Percentiles rank a stretch among this genome's conserved stretches.
Conservation (phyloP, 2,329 filamentous ascomycete species). For the Remersonia thermophila region DNA sequence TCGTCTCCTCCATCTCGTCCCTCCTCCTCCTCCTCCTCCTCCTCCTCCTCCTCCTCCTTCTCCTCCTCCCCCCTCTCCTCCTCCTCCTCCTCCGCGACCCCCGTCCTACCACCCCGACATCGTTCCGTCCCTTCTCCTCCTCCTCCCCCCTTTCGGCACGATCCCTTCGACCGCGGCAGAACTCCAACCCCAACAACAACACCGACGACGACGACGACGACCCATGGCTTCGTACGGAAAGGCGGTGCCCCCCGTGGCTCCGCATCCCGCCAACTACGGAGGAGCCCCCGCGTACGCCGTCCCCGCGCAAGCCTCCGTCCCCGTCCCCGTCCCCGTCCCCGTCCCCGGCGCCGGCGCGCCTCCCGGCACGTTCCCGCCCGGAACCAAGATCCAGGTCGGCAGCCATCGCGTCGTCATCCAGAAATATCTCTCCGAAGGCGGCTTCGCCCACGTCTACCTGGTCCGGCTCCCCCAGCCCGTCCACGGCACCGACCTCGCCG, state of each 20-base stretch:
- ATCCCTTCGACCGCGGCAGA: too few relatives aligned
- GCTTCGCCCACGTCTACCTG: slow-evolving; percentile 96
- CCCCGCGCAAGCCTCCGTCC: slow-evolving; percentile 27
- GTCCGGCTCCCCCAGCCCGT: slow-evolving; percentile 71
- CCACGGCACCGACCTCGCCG: slow-evolving; percentile 67
- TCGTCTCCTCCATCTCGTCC: neutral
- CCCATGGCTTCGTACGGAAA: slow-evolving; percentile 33
- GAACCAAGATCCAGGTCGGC: slow-evolving; percentile 94
- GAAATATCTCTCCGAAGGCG: slow-evolving; percentile 94
- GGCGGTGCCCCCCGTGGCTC: slow-evolving; percentile 23
- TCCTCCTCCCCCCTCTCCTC: neutral
- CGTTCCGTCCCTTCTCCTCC: slow-evolving; percentile 1
- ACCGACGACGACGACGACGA: too few relatives aligned
- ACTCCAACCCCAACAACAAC: too few relatives aligned
- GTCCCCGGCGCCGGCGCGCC: slow-evolving; percentile 31
- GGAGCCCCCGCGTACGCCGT: slow-evolving; percentile 30
- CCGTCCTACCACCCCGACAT: neutral
- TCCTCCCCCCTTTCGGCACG: neutral
- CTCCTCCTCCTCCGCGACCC: neutral
- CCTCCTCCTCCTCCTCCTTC: neutral
- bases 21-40: neutral
- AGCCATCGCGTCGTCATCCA: slow-evolving; percentile 87
- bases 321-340: slow-evolving; percentile 4
- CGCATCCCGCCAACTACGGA: slow-evolving; percentile 29
- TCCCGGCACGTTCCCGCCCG: slow-evolving; percentile 80